These are phyloP conservation scores for Plasmopara halstedii DNA, from an alignment of 352 stramenopile genomes.

Conservation along the genomic window DNA sequence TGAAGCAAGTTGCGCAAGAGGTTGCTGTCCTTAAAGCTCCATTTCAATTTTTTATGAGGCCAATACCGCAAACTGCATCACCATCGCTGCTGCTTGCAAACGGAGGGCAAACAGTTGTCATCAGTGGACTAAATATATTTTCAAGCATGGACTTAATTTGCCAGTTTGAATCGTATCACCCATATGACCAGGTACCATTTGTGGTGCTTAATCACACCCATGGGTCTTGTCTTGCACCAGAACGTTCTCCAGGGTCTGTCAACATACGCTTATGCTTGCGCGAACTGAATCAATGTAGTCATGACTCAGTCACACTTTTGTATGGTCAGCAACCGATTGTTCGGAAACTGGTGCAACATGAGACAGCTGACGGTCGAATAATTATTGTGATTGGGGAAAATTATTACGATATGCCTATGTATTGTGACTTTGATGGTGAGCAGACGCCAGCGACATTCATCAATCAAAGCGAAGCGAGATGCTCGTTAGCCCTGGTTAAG, in stretches of 20 bases:
- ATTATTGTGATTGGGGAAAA: slow-evolving; percentile 5
- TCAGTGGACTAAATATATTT: slow-evolving; percentile 9
- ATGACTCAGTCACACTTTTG: slow-evolving; percentile 7
- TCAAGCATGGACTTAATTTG: slow-evolving; percentile 4
- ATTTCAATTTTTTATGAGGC: slow-evolving; percentile 16
- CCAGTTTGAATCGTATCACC: slow-evolving; percentile 19
- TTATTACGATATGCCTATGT: slow-evolving; percentile 14
- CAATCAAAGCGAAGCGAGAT: slow-evolving; percentile 11
- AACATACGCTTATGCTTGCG: slow-evolving; percentile 27
- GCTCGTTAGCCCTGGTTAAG: not conserved
- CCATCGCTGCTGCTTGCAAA: slow-evolving; percentile 3
- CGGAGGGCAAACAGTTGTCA: slow-evolving; percentile 11
- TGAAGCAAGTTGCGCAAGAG: slow-evolving; percentile 20
- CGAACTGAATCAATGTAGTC: slow-evolving; percentile 11
- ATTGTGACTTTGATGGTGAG: slow-evolving; percentile 12
- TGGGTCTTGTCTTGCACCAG: slow-evolving; percentile 24
- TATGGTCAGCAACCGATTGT: slow-evolving; percentile 10
- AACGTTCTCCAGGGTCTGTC: slow-evolving; percentile 19
- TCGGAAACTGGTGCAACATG: not conserved
- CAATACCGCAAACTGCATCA: slow-evolving; percentile 3
- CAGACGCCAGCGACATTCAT: slow-evolving; percentile 7
- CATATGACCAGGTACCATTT: slow-evolving; percentile 14
- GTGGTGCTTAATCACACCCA: slow-evolving; percentile 21
- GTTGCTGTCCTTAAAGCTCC: slow-evolving; percentile 18
- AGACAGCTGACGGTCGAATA: not conserved